Conservation (phyloP, 805 yeast genomes). For the Nakazawaea peltata region DNA sequence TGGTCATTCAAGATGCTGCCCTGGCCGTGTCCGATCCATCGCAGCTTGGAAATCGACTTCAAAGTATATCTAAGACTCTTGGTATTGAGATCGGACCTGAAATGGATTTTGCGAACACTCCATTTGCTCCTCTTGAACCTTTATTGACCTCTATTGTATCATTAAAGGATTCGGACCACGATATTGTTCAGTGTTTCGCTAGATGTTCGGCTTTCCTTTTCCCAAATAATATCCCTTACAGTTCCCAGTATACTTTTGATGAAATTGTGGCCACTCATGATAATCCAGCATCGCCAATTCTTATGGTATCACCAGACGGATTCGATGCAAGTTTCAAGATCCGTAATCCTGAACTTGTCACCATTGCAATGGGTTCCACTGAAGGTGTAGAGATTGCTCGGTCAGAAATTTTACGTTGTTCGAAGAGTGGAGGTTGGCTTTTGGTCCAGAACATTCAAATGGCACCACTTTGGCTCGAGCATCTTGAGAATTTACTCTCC, state of each 20-base stretch:
- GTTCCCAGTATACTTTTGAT: conserved; percentile 22
- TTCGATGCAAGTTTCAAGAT: conserved; percentile 59
- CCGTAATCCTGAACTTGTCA: conserved; percentile 20
- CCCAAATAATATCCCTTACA: background rate
- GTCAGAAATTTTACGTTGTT: conserved; percentile 37
- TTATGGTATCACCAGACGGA: conserved; percentile 53
- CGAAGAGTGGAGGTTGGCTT: conserved; percentile 57
- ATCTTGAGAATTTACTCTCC: conserved; percentile 39
- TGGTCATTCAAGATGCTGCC: conserved; percentile 10
- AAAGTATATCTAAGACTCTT: too few relatives aligned
- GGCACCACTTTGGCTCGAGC: conserved; percentile 55
- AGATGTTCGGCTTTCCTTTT: conserved; percentile 18
- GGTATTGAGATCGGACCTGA: too few relatives aligned
- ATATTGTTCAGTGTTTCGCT: conserved; percentile 10
- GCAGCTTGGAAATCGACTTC: too few relatives aligned
- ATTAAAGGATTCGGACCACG: background rate
- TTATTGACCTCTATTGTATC: background rate
- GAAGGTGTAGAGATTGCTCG: conserved; percentile 58
- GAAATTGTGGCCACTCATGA: conserved; percentile 18
- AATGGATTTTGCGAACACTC: too few relatives aligned
- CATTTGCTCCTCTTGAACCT: too few relatives aligned
- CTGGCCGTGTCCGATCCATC: too few relatives aligned
- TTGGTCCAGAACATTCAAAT: conserved; percentile 76
- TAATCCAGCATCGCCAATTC: conserved; percentile 25
- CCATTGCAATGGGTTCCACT: conserved; percentile 66